Evolutionary conservation across 768 basidiomycete species (phyloP).

Genomic region (Amanita inopinata): DNA sequence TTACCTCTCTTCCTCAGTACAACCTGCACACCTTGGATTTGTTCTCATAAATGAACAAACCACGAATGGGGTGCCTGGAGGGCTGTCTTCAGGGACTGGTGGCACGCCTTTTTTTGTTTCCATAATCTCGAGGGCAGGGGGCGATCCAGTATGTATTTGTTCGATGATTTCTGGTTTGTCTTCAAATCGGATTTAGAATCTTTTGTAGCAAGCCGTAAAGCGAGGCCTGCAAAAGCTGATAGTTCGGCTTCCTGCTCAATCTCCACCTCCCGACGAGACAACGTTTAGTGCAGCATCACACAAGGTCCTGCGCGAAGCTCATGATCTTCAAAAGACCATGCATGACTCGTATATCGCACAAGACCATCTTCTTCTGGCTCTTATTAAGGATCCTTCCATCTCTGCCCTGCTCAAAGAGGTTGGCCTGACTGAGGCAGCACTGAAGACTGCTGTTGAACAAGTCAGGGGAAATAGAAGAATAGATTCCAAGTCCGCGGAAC

Average conservation of each 20-base stretch:
- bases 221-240: slow-evolving; percentile 67
- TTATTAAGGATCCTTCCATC: slow-evolving; percentile 67
- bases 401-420: slow-evolving; percentile 65
- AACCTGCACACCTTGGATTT: slow-evolving; percentile 77
- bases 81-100: slow-evolving; percentile 17
- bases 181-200: not conserved
- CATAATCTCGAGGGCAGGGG: slow-evolving; percentile 76
- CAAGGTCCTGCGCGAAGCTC: slow-evolving; percentile 68
- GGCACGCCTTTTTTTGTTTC: slow-evolving; percentile 61
- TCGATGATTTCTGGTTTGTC: no score
- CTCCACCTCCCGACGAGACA: slow-evolving; percentile 72
- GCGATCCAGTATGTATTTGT: slow-evolving; percentile 58
- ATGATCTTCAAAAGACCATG: slow-evolving; percentile 71
- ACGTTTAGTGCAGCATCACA: slow-evolving; percentile 44
- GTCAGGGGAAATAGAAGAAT: slow-evolving; percentile 77
- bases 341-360: slow-evolving; percentile 88
- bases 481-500: slow-evolving; percentile 80
- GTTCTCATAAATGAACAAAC: slow-evolving; percentile 65
- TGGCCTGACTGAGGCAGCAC: slow-evolving; percentile 54
- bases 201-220: slow-evolving; percentile 36
- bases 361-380: slow-evolving; percentile 82
- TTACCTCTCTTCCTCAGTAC: slow-evolving; percentile 34
- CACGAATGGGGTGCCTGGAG: slow-evolving; percentile 25
- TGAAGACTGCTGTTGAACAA: slow-evolving; percentile 73
- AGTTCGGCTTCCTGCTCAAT: slow-evolving; percentile 75